Percentiles rank a stretch among this genome's conserved stretches.
These are phyloP conservation scores for Bruguiera sexangula DNA, from an alignment of 345 rosid genomes.

Conservation along the genomic window DNA sequence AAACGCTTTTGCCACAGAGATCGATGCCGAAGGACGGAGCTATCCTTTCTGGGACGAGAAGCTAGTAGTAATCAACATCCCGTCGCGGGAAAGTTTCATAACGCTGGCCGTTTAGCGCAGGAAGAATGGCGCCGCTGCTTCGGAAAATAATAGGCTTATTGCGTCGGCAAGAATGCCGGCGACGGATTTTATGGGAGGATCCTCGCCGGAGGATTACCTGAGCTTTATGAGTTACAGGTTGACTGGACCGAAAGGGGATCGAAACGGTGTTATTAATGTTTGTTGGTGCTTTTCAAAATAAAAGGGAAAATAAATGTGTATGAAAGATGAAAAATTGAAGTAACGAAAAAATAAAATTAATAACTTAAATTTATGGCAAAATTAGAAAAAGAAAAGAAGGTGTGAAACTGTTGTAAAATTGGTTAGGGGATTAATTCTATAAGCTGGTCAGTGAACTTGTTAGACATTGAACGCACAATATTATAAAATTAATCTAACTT, in stretches of 20 bases:
- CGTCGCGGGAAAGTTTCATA: background rate
- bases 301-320: too few species aligned
- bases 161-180: constrained; percentile 21
- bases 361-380: too few species aligned
- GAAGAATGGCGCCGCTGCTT: background rate
- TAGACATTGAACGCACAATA: too few species aligned
- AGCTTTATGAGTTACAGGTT: constrained; percentile 32
- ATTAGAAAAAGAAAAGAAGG: too few species aligned
- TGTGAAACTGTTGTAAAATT: too few species aligned
- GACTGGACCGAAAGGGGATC: constrained; percentile 12
- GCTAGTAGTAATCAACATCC: constrained; percentile 14
- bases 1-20: constrained; percentile 9
- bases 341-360: too few species aligned
- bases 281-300: constrained; percentile 8
- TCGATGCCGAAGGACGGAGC: constrained; percentile 15
- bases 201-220: constrained; percentile 17
- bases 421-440: too few species aligned
- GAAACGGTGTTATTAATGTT: constrained; percentile 29
- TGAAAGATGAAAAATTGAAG: too few species aligned
- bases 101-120: constrained; percentile 20
- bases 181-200: constrained; percentile 29
- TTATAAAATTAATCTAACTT: too few species aligned
- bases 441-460: too few species aligned
- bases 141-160: constrained; percentile 9
- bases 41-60: constrained; percentile 24